Evolutionary conservation across 164 flowering plant genomes (phyloP).

Genomic region (Nymphaea thermarum): DNA sequence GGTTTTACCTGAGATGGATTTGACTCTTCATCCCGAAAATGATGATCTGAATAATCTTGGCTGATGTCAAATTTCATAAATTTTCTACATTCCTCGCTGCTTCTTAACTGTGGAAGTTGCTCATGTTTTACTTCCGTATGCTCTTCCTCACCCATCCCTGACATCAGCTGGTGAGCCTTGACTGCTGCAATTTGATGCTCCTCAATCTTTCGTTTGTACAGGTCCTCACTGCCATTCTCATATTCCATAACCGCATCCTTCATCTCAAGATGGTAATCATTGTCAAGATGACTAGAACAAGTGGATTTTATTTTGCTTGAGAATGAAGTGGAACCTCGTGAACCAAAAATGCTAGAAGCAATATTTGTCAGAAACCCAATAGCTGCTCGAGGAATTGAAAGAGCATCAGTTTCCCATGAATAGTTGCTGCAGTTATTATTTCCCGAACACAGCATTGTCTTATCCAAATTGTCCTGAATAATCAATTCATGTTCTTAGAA

Average conservation of each 20-base stretch:
- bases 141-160: slow-evolving; percentile 6
- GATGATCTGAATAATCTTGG: slow-evolving; percentile 6
- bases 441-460: background rate
- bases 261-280: background rate
- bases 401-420: slow-evolving; percentile 18
- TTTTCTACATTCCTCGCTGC: background rate
- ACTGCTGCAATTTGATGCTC: slow-evolving; percentile 15
- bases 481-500: background rate
- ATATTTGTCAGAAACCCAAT: slow-evolving; percentile 46
- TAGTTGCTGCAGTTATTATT: slow-evolving; percentile 7
- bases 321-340: slow-evolving; percentile 28
- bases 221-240: slow-evolving; percentile 9
- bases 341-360: slow-evolving; percentile 41
- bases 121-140: slow-evolving; percentile 13
- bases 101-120: background rate
- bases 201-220: slow-evolving; percentile 12
- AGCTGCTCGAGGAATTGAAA: slow-evolving; percentile 47
- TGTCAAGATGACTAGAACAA: slow-evolving; percentile 1
- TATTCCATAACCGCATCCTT: slow-evolving; percentile 9
- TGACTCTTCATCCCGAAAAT: background rate
- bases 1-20: background rate
- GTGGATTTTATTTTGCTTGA: slow-evolving; percentile 13
- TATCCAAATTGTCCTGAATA: slow-evolving; percentile 4
- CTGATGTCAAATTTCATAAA: slow-evolving; percentile 6
- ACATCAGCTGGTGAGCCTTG: slow-evolving; percentile 8